These are phyloP conservation scores for Streptanthus diversifolius DNA, from an alignment of 345 rosid genomes.

Conservation along the genomic window DNA sequence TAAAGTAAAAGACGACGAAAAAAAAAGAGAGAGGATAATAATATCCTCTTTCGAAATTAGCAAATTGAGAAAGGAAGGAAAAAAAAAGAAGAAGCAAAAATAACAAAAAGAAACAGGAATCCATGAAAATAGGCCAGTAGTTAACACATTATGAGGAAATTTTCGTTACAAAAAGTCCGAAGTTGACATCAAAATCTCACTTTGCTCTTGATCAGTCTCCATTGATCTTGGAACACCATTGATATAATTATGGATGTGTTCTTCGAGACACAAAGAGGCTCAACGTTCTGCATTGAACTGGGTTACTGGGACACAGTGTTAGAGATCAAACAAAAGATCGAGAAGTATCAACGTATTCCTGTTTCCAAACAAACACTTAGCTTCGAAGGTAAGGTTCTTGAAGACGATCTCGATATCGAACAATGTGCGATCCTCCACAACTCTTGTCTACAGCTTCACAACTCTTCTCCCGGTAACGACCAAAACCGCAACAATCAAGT, in stretches of 20 bases:
- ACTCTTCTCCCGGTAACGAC: slow-evolving; percentile 22
- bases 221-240: background rate
- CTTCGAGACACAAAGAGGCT: slow-evolving; percentile 53
- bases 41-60: too few species aligned
- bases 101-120: background rate
- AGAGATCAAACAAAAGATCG: slow-evolving; percentile 72
- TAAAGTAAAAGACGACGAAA: too few species aligned
- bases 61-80: background rate
- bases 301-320: slow-evolving; percentile 70
- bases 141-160: background rate
- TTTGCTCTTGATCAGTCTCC: background rate
- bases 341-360: slow-evolving; percentile 62
- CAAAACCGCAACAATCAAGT: background rate
- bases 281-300: slow-evolving; percentile 65
- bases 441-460: slow-evolving; percentile 54
- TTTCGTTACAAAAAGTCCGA: background rate
- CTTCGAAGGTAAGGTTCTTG: slow-evolving; percentile 57
- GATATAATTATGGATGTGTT: slow-evolving; percentile 52
- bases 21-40: too few species aligned
- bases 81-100: too few species aligned
- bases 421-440: slow-evolving; percentile 52
- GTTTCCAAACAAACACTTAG: slow-evolving; percentile 51
- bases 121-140: slow-evolving; percentile 6
- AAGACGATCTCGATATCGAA: slow-evolving; percentile 58
- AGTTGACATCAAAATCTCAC: background rate